phyloP scores from a whole-genome alignment of 1,139 yeast genomes.

The Meyerozyma athensensis region DNA sequence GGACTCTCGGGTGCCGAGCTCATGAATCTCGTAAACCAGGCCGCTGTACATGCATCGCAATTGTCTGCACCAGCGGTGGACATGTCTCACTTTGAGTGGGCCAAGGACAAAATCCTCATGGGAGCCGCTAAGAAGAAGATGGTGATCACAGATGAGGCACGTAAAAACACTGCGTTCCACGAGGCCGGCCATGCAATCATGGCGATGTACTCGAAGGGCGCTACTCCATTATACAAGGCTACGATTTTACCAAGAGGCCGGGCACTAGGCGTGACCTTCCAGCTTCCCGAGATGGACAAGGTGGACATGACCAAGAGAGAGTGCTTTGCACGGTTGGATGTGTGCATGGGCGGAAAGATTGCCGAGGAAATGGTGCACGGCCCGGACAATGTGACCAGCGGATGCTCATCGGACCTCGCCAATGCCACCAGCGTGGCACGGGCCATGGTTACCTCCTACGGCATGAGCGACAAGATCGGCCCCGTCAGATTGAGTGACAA shows the following conservation, averaged over 20 bases:
- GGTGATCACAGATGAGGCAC: constrained; percentile 94
- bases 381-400: constrained; percentile 86
- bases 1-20: constrained; percentile 97
- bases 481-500: constrained; percentile 84
- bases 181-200: constrained; percentile 99
- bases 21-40: constrained; percentile 93
- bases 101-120: constrained; percentile 93
- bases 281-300: constrained; percentile 97
- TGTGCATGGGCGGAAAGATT: constrained; percentile 98
- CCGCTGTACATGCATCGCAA: constrained; percentile 95
- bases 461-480: constrained; percentile 93
- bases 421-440: constrained; percentile 91
- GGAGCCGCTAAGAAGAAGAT: constrained; percentile 97
- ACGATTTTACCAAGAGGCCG: constrained; percentile 96
- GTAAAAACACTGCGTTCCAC: constrained; percentile 93
- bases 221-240: constrained; percentile 93
- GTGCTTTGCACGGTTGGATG: constrained; percentile 88
- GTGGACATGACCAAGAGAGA: constrained; percentile 88
- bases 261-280: constrained; percentile 95
- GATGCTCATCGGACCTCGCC: constrained; percentile 87
- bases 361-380: constrained; percentile 95
- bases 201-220: constrained; percentile 95
- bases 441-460: constrained; percentile 95
- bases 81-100: constrained; percentile 96
- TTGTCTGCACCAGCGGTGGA: constrained; percentile 85